A percentile compares a stretch with the other conserved stretches of the same genome.
Evolutionary conservation across 2,329 filamentous ascomycete species (phyloP).

Genomic region (Knoxdaviesia capensis): DNA sequence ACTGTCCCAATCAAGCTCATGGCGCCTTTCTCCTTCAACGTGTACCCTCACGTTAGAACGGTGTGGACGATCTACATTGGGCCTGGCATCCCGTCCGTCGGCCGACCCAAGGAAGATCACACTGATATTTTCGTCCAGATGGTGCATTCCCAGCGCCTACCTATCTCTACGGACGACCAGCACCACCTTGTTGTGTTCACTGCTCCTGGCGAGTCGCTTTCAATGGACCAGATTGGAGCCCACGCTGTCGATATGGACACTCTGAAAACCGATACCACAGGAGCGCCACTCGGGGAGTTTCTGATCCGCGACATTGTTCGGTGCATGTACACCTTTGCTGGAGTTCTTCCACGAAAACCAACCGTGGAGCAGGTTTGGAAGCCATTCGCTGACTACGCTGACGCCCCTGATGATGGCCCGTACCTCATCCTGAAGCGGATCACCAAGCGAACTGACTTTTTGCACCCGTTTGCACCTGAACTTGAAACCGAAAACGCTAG

Average conservation of each 20-base stretch:
- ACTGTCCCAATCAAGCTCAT: slow-evolving; percentile 22
- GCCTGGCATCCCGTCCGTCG: background rate
- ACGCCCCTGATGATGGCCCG: slow-evolving; percentile 20
- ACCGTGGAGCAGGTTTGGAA: slow-evolving; percentile 16
- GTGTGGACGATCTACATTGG: slow-evolving; percentile 17
- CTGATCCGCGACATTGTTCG: too few relatives aligned
- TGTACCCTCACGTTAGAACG: slow-evolving; percentile 18
- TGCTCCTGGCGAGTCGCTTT: slow-evolving; percentile 9
- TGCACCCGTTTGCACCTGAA: slow-evolving; percentile 19
- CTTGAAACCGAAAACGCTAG: too few relatives aligned
- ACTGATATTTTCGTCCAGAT: slow-evolving; percentile 12
- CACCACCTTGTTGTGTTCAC: slow-evolving; percentile 23
- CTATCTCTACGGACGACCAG: slow-evolving; percentile 12
- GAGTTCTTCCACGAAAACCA: slow-evolving; percentile 23
- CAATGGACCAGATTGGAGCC: slow-evolving; percentile 12
- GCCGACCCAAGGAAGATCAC: slow-evolving; percentile 15
- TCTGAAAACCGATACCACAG: too few relatives aligned
- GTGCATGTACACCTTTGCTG: slow-evolving; percentile 13
- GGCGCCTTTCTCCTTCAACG: slow-evolving; percentile 13
- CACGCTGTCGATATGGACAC: slow-evolving; percentile 8
- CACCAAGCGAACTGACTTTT: slow-evolving; percentile 36
- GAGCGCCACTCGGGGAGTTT: too few relatives aligned
- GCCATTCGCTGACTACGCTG: slow-evolving; percentile 14
- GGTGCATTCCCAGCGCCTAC: slow-evolving; percentile 24
- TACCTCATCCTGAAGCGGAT: slow-evolving; percentile 29